Evolutionary conservation across 2,329 filamentous ascomycete genomes (phyloP).

Genomic region (Botrytis fabae): DNA sequence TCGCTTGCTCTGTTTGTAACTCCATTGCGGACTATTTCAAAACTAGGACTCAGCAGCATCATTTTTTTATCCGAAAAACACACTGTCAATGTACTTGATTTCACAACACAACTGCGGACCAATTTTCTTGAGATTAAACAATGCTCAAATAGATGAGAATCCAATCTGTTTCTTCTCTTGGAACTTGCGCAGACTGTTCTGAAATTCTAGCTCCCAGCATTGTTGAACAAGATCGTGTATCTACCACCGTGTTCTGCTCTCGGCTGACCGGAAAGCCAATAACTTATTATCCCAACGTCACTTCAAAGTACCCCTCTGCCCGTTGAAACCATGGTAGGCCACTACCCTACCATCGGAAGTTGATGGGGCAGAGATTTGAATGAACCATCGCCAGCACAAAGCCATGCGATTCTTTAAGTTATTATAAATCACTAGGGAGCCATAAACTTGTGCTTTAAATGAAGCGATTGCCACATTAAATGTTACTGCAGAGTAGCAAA

Average conservation of each 20-base stretch:
- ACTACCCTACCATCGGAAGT: conserved; percentile 12
- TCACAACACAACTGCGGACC: conserved; percentile 11
- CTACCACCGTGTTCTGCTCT: neutral
- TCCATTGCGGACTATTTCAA: neutral
- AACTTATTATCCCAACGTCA: neutral
- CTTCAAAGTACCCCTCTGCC: no score
- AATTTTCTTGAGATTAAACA: conserved; percentile 16
- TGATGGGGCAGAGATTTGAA: conserved; percentile 18
- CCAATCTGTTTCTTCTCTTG: conserved; percentile 5
- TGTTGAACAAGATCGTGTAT: neutral
- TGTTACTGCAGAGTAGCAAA: neutral
- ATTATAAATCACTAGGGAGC: neutral
- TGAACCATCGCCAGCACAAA: conserved; percentile 16
- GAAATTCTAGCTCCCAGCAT: neutral
- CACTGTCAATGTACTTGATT: conserved; percentile 22
- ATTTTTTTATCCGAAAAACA: conserved; percentile 29
- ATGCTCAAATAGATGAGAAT: conserved; percentile 1
- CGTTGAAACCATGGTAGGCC: neutral
- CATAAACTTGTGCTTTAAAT: no score
- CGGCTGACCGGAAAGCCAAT: neutral
- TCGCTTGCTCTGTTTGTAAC: neutral
- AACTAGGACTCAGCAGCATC: conserved; percentile 28
- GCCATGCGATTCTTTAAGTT: neutral
- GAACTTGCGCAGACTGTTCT: no score
- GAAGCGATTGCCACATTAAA: neutral